A percentile compares a stretch with the other conserved stretches of the same genome.
Evolutionary conservation across 2,329 filamentous ascomycete genomes (phyloP).

Genomic region (Stagonosporopsis chrysanthemi): DNA sequence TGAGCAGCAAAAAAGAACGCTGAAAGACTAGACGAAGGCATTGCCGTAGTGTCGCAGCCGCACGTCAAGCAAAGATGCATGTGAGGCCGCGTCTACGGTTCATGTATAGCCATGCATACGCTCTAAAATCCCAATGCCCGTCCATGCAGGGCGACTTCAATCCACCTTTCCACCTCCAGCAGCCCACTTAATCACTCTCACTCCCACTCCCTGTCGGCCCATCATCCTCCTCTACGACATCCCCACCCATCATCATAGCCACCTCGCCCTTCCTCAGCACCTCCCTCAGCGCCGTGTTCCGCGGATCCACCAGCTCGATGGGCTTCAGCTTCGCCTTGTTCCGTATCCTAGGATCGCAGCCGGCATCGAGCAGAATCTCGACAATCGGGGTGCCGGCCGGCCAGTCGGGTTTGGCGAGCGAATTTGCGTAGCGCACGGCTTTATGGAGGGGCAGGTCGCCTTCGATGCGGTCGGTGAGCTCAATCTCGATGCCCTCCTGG

Average conservation of each 20-base stretch:
- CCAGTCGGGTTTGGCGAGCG: conserved; percentile 68
- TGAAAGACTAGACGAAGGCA: not conserved
- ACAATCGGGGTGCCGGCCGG: conserved; percentile 74
- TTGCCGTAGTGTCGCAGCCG: not conserved
- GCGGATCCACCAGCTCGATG: conserved; percentile 75
- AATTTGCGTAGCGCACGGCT: conserved; percentile 79
- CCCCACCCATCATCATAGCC: conserved; percentile 57
- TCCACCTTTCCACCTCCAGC: not conserved
- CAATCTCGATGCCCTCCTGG: conserved; percentile 85
- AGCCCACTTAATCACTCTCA: conserved; percentile 49
- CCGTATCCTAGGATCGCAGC: conserved; percentile 67
- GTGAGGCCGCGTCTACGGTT: not conserved
- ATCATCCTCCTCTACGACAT: conserved; percentile 59
- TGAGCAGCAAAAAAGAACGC: not conserved
- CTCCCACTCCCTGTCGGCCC: conserved; percentile 58
- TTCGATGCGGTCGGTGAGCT: conserved; percentile 74
- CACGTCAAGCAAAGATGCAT: not conserved
- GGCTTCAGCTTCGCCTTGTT: conserved; percentile 79
- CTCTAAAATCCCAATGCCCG: not conserved
- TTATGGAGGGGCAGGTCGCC: conserved; percentile 82
- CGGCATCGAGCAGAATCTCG: conserved; percentile 83
- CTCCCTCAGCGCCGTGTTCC: conserved; percentile 67
- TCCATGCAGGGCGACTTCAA: not conserved
- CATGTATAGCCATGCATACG: conserved; percentile 6
- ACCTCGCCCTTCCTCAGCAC: conserved; percentile 77